A percentile compares a stretch with the other conserved stretches of the same genome.
Conservation (phyloP, 495 filamentous ascomycete genomes). For the Daldinia loculata region DNA sequence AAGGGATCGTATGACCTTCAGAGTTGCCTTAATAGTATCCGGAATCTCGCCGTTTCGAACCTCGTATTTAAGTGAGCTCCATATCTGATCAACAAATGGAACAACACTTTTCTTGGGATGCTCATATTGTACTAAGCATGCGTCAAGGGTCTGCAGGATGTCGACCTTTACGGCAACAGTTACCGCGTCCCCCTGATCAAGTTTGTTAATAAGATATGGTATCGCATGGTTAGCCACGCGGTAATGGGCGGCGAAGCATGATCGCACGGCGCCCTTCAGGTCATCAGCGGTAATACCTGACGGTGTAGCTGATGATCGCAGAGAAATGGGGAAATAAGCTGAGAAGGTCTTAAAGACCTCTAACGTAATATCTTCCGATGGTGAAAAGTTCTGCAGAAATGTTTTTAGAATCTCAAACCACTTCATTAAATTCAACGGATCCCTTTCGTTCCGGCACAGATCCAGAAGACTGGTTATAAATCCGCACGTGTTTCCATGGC, state of each 20-base stretch:
- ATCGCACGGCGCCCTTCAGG: constrained; percentile 55
- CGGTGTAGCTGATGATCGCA: constrained; percentile 53
- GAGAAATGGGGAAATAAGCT: constrained; percentile 62
- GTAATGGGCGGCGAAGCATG: constrained; percentile 57
- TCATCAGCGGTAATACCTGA: constrained; percentile 59
- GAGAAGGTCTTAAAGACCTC: constrained; percentile 59
- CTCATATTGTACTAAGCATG: constrained; percentile 55
- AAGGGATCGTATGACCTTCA: constrained; percentile 57
- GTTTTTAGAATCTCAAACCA: constrained; percentile 56
- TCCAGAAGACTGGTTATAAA: constrained; percentile 54
- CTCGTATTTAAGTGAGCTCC: constrained; percentile 65
- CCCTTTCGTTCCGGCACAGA: constrained; percentile 58
- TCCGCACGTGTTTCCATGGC: constrained; percentile 49
- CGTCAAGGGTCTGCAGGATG: constrained; percentile 58
- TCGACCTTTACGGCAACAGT: constrained; percentile 64
- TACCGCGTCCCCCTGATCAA: constrained; percentile 60
- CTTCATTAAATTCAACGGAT: constrained; percentile 57
- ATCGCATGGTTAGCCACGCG: constrained; percentile 52
- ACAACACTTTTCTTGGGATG: constrained; percentile 51
- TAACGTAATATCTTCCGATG: constrained; percentile 51
- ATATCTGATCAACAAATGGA: constrained; percentile 56
- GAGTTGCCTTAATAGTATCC: constrained; percentile 57
- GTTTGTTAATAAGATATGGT: constrained; percentile 56
- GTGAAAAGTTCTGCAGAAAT: constrained; percentile 52
- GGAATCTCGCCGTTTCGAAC: constrained; percentile 64